A percentile compares a stretch with the other conserved stretches of the same genome.
Conservation (phyloP, 2,329 filamentous ascomycete genomes). For the Helotiales sp. region DNA sequence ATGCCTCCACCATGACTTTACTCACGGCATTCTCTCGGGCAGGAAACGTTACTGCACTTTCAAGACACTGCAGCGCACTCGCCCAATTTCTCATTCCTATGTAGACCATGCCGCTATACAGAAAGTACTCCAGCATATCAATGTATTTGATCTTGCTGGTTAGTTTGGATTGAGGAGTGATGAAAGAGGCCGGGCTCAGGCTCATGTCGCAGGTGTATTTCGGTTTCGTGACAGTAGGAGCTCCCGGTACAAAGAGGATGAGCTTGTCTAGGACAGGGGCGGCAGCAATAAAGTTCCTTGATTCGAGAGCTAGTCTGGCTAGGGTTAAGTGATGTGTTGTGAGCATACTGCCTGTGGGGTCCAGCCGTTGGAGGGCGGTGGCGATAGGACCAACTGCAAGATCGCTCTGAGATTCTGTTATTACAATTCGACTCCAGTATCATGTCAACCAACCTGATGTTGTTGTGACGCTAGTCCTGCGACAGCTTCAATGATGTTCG, state of each 20-base stretch:
- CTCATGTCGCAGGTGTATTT: slow-evolving; percentile 47
- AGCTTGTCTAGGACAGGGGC: slow-evolving; percentile 63
- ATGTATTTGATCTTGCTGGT: slow-evolving; percentile 51
- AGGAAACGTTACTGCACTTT: slow-evolving; percentile 67
- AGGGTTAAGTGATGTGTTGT: slow-evolving; percentile 63
- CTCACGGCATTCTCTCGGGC: slow-evolving; percentile 62
- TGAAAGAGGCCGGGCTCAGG: slow-evolving; percentile 54
- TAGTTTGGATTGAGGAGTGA: slow-evolving; percentile 59
- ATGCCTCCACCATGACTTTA: slow-evolving; percentile 82
- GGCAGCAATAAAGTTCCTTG: slow-evolving; percentile 52
- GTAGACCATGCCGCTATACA: slow-evolving; percentile 64
- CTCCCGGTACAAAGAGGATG: slow-evolving; percentile 64
- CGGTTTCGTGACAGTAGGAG: slow-evolving; percentile 36
- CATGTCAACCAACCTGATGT: slow-evolving; percentile 23
- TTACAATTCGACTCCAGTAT: neutral
- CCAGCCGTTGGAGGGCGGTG: slow-evolving; percentile 61
- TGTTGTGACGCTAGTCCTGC: slow-evolving; percentile 19
- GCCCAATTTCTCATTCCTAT: slow-evolving; percentile 61
- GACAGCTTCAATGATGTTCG: slow-evolving; percentile 43
- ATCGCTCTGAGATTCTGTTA: slow-evolving; percentile 24
- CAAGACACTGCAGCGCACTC: slow-evolving; percentile 61
- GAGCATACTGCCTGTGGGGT: slow-evolving; percentile 65
- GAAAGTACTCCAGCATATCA: slow-evolving; percentile 66
- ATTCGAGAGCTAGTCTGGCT: slow-evolving; percentile 55
- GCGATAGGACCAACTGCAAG: slow-evolving; percentile 30